phyloP scores from a whole-genome alignment of 306 rosid species.

The Carpinus fangiana region DNA sequence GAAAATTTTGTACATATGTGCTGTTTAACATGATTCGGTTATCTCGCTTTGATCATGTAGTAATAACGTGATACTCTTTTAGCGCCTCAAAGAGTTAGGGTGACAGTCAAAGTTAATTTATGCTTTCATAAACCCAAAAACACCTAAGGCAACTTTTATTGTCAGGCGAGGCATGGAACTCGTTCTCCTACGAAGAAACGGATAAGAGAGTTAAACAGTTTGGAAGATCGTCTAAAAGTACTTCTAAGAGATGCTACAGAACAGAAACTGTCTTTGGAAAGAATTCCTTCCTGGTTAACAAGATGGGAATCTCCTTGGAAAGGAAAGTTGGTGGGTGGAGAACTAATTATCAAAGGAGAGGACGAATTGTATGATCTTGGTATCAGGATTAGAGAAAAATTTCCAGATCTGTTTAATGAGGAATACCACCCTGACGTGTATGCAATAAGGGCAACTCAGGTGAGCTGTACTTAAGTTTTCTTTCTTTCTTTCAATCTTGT shows the following conservation, averaged over 20 bases:
- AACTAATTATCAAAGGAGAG: slow-evolving; percentile 68
- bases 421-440: slow-evolving; percentile 85
- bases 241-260: slow-evolving; percentile 57
- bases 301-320: slow-evolving; percentile 93
- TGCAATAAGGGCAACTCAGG: slow-evolving; percentile 80
- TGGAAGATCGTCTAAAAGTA: slow-evolving; percentile 51
- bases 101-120: neutral
- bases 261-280: slow-evolving; percentile 43
- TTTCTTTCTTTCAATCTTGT: neutral
- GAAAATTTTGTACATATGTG: neutral
- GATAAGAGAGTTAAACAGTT: slow-evolving; percentile 54
- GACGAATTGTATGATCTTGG: slow-evolving; percentile 77
- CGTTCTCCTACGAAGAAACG: slow-evolving; percentile 87
- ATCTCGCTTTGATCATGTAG: neutral
- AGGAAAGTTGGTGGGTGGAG: slow-evolving; percentile 75
- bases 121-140: neutral
- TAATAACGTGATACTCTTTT: neutral
- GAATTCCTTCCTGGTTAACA: slow-evolving; percentile 69
- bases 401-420: slow-evolving; percentile 65
- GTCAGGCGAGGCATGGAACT: slow-evolving; percentile 96
- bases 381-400: slow-evolving; percentile 61
- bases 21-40: neutral
- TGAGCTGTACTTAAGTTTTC: slow-evolving; percentile 24
- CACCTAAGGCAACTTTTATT: slow-evolving; percentile 26
- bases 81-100: neutral